Conservation (phyloP, 2,329 filamentous ascomycete species). For the Phialemoniopsis sp. region DNA sequence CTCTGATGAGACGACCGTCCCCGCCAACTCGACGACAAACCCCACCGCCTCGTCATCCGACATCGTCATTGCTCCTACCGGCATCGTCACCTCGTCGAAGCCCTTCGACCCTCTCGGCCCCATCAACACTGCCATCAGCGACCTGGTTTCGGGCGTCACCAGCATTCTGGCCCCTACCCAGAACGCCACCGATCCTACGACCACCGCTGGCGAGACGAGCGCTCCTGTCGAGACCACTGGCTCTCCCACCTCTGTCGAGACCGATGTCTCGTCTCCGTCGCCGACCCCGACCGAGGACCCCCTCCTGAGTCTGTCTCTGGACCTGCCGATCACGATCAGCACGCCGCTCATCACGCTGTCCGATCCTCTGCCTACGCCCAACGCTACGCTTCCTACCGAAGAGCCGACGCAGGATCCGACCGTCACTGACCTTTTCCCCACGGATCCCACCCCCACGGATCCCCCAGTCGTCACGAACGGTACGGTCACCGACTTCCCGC, state of each 20-base stretch:
- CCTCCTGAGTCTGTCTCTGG: constrained; percentile 2
- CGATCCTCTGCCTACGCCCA: constrained; percentile 1
- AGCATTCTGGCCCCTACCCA: too few species aligned
- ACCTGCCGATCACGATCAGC: constrained; percentile 1
- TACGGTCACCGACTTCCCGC: too few species aligned
- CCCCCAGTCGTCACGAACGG: too few species aligned
- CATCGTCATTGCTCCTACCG: constrained; percentile 5
- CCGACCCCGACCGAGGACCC: constrained; percentile 2
- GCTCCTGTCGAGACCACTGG: constrained; percentile 1
- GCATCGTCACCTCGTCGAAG: constrained; percentile 2
- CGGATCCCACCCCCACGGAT: too few species aligned
- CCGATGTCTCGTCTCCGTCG: neutral
- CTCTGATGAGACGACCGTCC: too few species aligned
- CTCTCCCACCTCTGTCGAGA: constrained; percentile 1
- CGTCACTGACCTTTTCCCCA: too few species aligned
- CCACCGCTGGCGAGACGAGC: constrained; percentile 3
- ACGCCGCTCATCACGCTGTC: constrained; percentile 1
- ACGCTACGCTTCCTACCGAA: too few species aligned
- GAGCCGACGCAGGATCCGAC: too few species aligned
- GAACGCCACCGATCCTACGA: neutral
- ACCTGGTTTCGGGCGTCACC: too few species aligned
- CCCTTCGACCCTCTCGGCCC: too few species aligned
- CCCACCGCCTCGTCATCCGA: neutral
- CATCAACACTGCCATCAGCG: too few species aligned
- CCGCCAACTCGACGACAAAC: too few species aligned